Percentiles rank a stretch among this genome's conserved stretches.
Evolutionary conservation across 805 yeast genomes (phyloP).

Genomic region (Suhomyces sp.): DNA sequence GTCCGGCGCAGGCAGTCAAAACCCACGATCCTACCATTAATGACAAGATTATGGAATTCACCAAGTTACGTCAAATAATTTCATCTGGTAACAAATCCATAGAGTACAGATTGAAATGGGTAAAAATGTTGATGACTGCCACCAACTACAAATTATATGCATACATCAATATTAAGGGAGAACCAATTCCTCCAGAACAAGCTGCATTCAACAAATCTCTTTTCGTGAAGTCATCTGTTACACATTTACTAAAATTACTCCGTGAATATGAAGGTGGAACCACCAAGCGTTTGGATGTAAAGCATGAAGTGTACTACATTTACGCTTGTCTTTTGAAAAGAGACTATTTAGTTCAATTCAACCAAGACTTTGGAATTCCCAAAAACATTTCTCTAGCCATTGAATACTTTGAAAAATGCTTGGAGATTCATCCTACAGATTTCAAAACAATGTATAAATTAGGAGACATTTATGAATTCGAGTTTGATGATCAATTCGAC

Average conservation of each 20-base stretch:
- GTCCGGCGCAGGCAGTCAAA: conserved; percentile 10
- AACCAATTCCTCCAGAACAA: conserved; percentile 29
- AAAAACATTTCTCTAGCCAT: conserved; percentile 28
- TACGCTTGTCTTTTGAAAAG: conserved; percentile 40
- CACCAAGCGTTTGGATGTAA: conserved; percentile 14
- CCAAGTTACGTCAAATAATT: conserved; percentile 31
- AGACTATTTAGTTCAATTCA: conserved; percentile 27
- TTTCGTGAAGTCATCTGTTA: conserved; percentile 37
- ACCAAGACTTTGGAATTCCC: conserved; percentile 36
- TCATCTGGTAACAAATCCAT: conserved; percentile 42
- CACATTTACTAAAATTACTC: conserved; percentile 35
- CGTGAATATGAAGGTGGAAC: conserved; percentile 29
- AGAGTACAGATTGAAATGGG: conserved; percentile 42
- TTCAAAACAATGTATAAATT: conserved; percentile 34
- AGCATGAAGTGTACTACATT: conserved; percentile 33
- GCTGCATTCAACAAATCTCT: conserved; percentile 29
- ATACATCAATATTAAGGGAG: conserved; percentile 44
- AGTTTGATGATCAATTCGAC: conserved; percentile 28
- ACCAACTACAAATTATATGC: conserved; percentile 37
- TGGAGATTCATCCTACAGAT: conserved; percentile 30
- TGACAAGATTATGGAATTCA: conserved; percentile 33
- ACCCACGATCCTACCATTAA: conserved; percentile 24
- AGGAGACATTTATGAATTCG: conserved; percentile 40
- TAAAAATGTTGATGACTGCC: conserved; percentile 40
- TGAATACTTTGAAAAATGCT: conserved; percentile 28